Percentiles rank a stretch among this genome's conserved stretches.
Evolutionary conservation across 2,329 filamentous ascomycete genomes (phyloP).

Genomic region (Boeremia lycopersici): DNA sequence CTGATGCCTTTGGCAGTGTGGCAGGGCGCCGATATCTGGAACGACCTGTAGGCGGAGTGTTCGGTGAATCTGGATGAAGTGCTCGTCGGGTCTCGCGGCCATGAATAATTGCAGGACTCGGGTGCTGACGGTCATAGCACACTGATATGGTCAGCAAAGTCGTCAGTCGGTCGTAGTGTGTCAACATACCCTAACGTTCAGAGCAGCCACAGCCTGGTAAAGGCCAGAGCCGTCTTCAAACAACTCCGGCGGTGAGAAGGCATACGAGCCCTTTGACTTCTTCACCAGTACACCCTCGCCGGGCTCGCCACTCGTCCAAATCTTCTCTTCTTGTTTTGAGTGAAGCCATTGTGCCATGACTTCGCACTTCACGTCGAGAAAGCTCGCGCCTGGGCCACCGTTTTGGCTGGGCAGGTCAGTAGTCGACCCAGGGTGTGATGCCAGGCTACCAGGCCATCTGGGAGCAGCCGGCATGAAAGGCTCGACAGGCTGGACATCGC

Average conservation of each 20-base stretch:
- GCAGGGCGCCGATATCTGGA: conserved; percentile 61
- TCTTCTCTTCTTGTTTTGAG: conserved; percentile 63
- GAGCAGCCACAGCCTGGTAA: conserved; percentile 54
- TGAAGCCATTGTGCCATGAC: conserved; percentile 69
- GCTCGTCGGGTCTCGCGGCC: conserved; percentile 55
- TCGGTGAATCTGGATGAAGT: conserved; percentile 64
- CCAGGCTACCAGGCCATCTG: conserved; percentile 10
- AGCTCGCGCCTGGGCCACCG: neutral
- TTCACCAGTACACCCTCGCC: conserved; percentile 64
- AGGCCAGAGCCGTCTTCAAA: conserved; percentile 55
- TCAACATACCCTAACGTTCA: conserved; percentile 61
- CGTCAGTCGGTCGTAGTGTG: neutral
- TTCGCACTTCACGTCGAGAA: conserved; percentile 59
- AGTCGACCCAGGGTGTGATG: conserved; percentile 8
- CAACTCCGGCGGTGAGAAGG: conserved; percentile 58
- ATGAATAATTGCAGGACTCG: conserved; percentile 65
- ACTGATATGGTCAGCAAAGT: conserved; percentile 47
- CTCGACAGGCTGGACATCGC: neutral
- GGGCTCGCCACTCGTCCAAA: conserved; percentile 56
- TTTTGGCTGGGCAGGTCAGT: neutral
- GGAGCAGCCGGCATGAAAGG: conserved; percentile 5
- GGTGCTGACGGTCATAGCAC: conserved; percentile 71
- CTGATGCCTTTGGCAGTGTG: conserved; percentile 73
- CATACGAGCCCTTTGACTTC: conserved; percentile 57
- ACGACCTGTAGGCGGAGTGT: conserved; percentile 68